Evolutionary conservation across 176 grass and related monocot species (phyloP).

Genomic region (Rhynchospora breviuscula): DNA sequence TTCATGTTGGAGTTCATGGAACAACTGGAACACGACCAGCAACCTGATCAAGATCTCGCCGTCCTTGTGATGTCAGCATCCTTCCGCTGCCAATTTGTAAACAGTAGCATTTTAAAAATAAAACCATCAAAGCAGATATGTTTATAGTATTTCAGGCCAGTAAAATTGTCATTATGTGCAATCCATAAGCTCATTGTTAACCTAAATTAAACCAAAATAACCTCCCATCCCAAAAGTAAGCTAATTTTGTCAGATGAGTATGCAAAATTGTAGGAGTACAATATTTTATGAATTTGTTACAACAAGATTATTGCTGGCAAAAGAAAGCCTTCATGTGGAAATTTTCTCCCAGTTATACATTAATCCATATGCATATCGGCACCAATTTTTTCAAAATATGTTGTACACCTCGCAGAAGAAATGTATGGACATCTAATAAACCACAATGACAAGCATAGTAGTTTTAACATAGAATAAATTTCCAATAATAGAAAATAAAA

Average conservation of each 20-base stretch:
- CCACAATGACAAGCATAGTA: background rate
- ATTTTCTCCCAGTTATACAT: background rate
- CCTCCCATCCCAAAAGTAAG: background rate
- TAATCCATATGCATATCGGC: background rate
- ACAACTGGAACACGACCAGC: slow-evolving; percentile 41
- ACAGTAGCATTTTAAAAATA: background rate
- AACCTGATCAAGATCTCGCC: slow-evolving; percentile 72
- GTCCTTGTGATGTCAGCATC: slow-evolving; percentile 63
- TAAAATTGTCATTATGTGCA: background rate
- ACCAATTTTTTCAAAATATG: no score
- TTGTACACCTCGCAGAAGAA: background rate
- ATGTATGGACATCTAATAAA: background rate
- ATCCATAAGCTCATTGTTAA: background rate
- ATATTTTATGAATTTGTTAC: background rate
- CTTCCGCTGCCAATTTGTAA: slow-evolving; percentile 42
- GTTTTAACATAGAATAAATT: background rate
- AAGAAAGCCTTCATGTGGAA: background rate
- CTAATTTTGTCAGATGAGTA: background rate
- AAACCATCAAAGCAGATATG: background rate
- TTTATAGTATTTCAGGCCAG: background rate
- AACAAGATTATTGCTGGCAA: background rate
- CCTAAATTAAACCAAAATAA: background rate
- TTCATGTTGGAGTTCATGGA: slow-evolving; percentile 18
- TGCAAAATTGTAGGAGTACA: background rate
- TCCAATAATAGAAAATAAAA: background rate